phyloP scores from a whole-genome alignment of 2,329 filamentous ascomycete genomes.

The Alternaria gansuensis region DNA sequence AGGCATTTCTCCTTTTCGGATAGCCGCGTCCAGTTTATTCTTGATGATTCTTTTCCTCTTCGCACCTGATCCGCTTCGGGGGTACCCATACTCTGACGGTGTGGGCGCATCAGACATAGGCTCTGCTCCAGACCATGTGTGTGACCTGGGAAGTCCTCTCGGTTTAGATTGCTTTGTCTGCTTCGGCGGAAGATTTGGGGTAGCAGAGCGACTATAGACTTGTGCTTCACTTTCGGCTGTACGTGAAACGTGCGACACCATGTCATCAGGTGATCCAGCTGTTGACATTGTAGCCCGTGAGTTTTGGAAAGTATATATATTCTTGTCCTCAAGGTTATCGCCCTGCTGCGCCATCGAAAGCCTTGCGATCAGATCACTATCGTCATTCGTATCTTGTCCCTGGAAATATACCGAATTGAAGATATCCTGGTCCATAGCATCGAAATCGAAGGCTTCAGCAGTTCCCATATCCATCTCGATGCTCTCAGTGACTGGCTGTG shows the following conservation, averaged over 20 bases:
- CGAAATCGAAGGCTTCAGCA: constrained; percentile 16
- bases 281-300: constrained; percentile 21
- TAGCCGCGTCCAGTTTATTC: constrained; percentile 64
- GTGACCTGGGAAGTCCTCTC: constrained; percentile 47
- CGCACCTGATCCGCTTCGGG: constrained; percentile 62
- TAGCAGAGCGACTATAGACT: constrained; percentile 38
- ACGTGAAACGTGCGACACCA: constrained; percentile 29
- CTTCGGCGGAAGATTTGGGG: constrained; percentile 32
- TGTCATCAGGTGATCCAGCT: constrained; percentile 33
- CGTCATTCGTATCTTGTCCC: constrained; percentile 12
- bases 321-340: neutral
- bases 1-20: constrained; percentile 83
- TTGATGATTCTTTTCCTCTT: constrained; percentile 73
- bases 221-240: constrained; percentile 30
- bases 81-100: constrained; percentile 32
- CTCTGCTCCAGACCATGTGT: constrained; percentile 51
- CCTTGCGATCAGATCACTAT: constrained; percentile 7
- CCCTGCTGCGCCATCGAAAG: constrained; percentile 11
- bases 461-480: constrained; percentile 32
- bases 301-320: constrained; percentile 15
- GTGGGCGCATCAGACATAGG: constrained; percentile 46
- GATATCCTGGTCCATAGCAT: constrained; percentile 20
- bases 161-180: constrained; percentile 33
- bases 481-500: constrained; percentile 33
- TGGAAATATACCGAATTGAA: constrained; percentile 18